Conservation (phyloP, 1,284 basidiomycete genomes). For the Puccinia polysora region DNA sequence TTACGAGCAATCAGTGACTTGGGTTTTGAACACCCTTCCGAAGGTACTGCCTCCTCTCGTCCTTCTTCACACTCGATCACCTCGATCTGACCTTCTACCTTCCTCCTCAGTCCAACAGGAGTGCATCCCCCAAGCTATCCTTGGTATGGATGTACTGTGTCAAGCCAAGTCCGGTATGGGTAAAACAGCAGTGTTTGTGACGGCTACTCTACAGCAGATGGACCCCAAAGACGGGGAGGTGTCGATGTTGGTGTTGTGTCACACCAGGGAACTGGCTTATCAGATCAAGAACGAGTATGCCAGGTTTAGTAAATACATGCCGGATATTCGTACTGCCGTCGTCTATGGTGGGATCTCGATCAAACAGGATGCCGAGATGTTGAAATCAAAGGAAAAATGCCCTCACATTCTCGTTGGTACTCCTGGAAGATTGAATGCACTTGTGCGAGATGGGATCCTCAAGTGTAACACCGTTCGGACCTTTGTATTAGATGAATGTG, state of each 20-base stretch:
- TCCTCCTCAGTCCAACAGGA: conserved; percentile 84
- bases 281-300: conserved; percentile 99
- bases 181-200: conserved; percentile 98
- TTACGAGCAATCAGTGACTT: conserved; percentile 96
- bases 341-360: conserved; percentile 98
- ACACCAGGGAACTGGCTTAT: conserved; percentile 98
- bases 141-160: conserved; percentile 98
- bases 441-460: conserved; percentile 84
- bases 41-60: conserved; percentile 62
- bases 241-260: conserved; percentile 93
- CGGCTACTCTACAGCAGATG: conserved; percentile 95
- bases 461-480: conserved; percentile 93
- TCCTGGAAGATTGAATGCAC: conserved; percentile 88
- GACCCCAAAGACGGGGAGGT: conserved; percentile 98
- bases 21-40: conserved; percentile 99
- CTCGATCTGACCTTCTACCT: background rate
- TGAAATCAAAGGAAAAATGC: conserved; percentile 95
- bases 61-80: conserved; percentile 5
- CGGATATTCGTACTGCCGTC: conserved; percentile 91
- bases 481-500: conserved; percentile 99
- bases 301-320: conserved; percentile 99
- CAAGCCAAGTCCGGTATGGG: conserved; percentile 99
- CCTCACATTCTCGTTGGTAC: conserved; percentile 99
- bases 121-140: conserved; percentile 98
- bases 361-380: conserved; percentile 84